Conservation (phyloP, 306 rosid genomes). For the Amphicarpaea edgeworthii region DNA sequence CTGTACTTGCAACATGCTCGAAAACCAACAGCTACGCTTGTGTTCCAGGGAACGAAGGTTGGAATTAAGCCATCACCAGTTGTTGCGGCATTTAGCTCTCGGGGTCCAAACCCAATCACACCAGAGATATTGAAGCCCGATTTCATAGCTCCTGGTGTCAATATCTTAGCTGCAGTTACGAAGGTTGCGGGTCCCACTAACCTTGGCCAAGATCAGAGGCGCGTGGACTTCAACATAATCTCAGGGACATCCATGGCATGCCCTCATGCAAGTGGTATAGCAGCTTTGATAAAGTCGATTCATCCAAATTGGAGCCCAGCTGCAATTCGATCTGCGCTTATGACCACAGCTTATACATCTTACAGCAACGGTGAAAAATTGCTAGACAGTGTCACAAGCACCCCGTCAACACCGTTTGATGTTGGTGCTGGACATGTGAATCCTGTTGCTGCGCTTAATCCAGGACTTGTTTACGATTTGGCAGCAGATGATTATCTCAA, state of each 20-base stretch:
- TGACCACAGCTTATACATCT: constrained; percentile 77
- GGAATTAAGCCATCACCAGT: constrained; percentile 77
- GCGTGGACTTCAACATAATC: constrained; percentile 79
- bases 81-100: constrained; percentile 80
- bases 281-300: constrained; percentile 66
- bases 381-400: constrained; percentile 57
- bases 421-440: constrained; percentile 83
- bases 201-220: constrained; percentile 56
- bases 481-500: constrained; percentile 65
- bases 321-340: constrained; percentile 75
- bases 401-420: constrained; percentile 74
- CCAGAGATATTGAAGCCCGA: constrained; percentile 79
- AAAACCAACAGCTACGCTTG: constrained; percentile 58
- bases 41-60: constrained; percentile 67
- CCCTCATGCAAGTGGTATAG: constrained; percentile 85
- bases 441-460: constrained; percentile 71
- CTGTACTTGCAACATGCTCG: constrained; percentile 43
- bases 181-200: constrained; percentile 53
- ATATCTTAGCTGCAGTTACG: constrained; percentile 77
- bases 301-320: constrained; percentile 91
- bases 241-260: constrained; percentile 97
- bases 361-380: constrained; percentile 57
- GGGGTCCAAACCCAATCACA: constrained; percentile 73
- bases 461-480: constrained; percentile 84
- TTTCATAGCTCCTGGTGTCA: constrained; percentile 83